These are phyloP conservation scores for Neoscytalidium dimidiatum DNA, from an alignment of 2,329 filamentous ascomycete genomes.

Conservation along the genomic window DNA sequence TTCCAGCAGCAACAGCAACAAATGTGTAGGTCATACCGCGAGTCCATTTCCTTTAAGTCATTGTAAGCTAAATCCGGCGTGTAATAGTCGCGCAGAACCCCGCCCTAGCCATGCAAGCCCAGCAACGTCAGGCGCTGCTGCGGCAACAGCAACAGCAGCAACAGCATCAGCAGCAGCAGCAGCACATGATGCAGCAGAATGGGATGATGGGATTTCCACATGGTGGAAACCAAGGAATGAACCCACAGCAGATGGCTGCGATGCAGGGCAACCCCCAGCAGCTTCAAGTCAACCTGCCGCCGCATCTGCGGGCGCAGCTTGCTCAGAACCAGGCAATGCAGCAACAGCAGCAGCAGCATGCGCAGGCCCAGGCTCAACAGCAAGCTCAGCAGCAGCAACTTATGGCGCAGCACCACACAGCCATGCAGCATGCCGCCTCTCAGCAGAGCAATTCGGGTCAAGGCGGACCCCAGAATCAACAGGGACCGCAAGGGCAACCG, in stretches of 20 bases:
- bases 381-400: constrained; percentile 42
- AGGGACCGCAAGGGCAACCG: constrained; percentile 33
- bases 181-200: constrained; percentile 49
- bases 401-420: constrained; percentile 40
- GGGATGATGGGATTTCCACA: constrained; percentile 59
- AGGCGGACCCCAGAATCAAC: constrained; percentile 40
- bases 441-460: constrained; percentile 53
- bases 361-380: constrained; percentile 42
- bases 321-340: constrained; percentile 38
- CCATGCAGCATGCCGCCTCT: constrained; percentile 51
- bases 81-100: constrained; percentile 32
- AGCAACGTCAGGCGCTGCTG: constrained; percentile 51
- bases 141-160: constrained; percentile 55
- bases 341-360: constrained; percentile 48
- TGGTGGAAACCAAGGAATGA: constrained; percentile 54
- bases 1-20: constrained; percentile 50
- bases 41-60: not conserved
- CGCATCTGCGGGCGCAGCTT: constrained; percentile 33
- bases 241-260: constrained; percentile 54
- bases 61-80: not conserved
- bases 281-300: constrained; percentile 47
- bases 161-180: constrained; percentile 52
- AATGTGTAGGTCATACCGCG: constrained; percentile 15
- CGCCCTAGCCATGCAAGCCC: constrained; percentile 42
- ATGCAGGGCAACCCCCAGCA: constrained; percentile 41